Evolutionary conservation across 352 stramenopile species (phyloP), one percentile per base, ranked within the genome.

Genomic region (Globisporangium sylvaticum): DNA sequence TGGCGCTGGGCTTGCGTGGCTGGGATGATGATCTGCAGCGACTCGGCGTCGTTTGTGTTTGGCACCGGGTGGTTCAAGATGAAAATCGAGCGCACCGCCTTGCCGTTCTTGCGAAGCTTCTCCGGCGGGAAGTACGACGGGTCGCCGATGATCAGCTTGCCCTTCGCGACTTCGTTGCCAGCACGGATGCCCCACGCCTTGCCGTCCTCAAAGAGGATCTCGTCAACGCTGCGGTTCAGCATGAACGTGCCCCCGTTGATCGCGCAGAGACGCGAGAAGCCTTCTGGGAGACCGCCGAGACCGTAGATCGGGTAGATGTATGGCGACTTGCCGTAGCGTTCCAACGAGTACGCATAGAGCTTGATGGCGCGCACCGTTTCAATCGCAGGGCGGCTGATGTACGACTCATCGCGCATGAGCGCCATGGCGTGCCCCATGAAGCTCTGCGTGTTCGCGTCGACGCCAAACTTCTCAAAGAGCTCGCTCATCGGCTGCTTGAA

Each of bases 281-380:
- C 97, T 81, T 99, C 97, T 6, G 97, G 98, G 50, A 99, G 83
- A 29, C 96, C 96, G 42, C 97, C 97, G 46, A 99, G 88, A 54
- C 98, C 98, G 78, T 99, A 99, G 53, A 99, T 91, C 58, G 98
- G 98, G 83, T 99, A 99, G 70, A 99, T 98, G 88, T 99, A 99
- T 53, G 98, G 98, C 52, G 88, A 98, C 74, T 98, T 99, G 74
- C 95, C 94, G 69, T 98, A 98, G 59, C 95, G 83, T 65, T 98
- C 92, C 34, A 99, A 78, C 39, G 97, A 99, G 80, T 98, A 98
- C 66, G 92, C 96, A 80, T 99, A 99, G 55, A 98, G 89, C 84
- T 99, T 96, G 75, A 99, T 97, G 25, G 96, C 92, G 64, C 97
- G 89, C 59, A 99, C 90, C 15, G 97, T 98, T 58, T 96, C 76